Base-by-base conservation (phyloP, 371 early-diverging fungal genomes). In the Actinomucor elegans region DNA sequence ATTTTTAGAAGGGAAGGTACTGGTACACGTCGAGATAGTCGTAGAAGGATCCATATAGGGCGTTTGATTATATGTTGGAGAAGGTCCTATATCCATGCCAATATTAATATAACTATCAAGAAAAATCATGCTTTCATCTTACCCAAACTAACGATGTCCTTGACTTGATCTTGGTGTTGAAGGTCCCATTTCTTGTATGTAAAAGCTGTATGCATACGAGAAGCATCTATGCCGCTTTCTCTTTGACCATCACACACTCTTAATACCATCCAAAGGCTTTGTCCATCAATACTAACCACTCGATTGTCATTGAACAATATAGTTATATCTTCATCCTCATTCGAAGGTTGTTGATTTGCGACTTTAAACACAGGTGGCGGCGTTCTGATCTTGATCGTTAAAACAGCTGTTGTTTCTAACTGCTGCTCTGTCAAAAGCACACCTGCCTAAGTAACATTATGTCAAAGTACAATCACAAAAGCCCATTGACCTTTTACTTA, bases 251-350 rank as follows among this genome's bases (percentile, higher is more conserved):
- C 80, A 27, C 80, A 84, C 11, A 80, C 73, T 5, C 82, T 60
- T 11, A 84, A 59, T 12, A 77, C 82, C 59, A 79, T 77, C 84
- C 84, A 84, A 4, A 84, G 57, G 48, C 79, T 80, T 21, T 84
- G 82, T 7, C 84, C 84, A 21, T 81, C 81, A 26, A 84, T 81
- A 34, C 80, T 79, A 4, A 84, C 80, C 6, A 81, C 79, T 5
- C 64, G 66, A 20, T 78, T 79, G 14, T 67, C 72, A 35, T 73
- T 59, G 44, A 80, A 81, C 11, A 84, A 34, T 7, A 84, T 71
- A 0, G 82, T 80, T 51, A 84, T 79, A 15, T 84, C 84, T 50
- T 84, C 84, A 27, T 84, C 81, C 31, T 79, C 73, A n/a, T 72
- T 69, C 2, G 67, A 32, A 7, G 18, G 3, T n/a, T 49, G 50